Conservation (phyloP, 768 basidiomycete genomes). For the Naematelia encephala region DNA sequence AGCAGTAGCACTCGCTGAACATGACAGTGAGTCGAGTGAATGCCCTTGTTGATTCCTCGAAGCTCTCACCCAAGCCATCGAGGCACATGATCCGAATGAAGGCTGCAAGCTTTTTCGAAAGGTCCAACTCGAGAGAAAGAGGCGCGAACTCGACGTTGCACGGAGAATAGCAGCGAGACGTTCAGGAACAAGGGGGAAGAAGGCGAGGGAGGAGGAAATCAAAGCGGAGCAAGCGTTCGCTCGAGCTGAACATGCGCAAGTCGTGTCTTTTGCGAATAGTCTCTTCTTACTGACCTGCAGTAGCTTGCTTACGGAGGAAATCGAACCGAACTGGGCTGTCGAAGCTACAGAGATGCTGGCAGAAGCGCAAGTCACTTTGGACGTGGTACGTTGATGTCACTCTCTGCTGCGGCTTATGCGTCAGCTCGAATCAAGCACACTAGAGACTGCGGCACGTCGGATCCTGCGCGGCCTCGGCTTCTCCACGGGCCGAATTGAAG, state of each 20-base stretch:
- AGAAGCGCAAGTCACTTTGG: constrained; percentile 37
- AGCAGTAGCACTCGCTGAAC: constrained; percentile 44
- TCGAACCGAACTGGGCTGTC: constrained; percentile 6
- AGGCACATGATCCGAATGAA: constrained; percentile 16
- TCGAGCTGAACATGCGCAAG: constrained; percentile 23
- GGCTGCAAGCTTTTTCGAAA: constrained; percentile 20
- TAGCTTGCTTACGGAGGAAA: background rate
- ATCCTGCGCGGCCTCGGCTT: constrained; percentile 66
- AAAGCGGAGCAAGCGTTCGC: constrained; percentile 54
- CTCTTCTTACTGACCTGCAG: constrained; percentile 30
- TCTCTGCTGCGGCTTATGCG: background rate
- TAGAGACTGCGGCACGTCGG: constrained; percentile 53
- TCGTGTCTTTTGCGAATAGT: constrained; percentile 28
- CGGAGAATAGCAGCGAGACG: constrained; percentile 57
- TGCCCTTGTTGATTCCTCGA: background rate
- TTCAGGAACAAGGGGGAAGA: constrained; percentile 60
- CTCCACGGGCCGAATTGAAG: constrained; percentile 49
- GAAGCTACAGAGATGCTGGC: constrained; percentile 37
- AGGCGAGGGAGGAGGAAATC: constrained; percentile 58
- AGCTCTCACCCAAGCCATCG: constrained; percentile 40
- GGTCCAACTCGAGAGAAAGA: constrained; percentile 23
- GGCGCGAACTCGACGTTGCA: constrained; percentile 49
- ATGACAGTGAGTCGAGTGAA: constrained; percentile 26
- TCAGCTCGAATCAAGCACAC: constrained; percentile 39
- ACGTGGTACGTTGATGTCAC: constrained; percentile 36